Conservation (phyloP, 192 early-diverging fungal species). For the Thamnidium elegans region DNA sequence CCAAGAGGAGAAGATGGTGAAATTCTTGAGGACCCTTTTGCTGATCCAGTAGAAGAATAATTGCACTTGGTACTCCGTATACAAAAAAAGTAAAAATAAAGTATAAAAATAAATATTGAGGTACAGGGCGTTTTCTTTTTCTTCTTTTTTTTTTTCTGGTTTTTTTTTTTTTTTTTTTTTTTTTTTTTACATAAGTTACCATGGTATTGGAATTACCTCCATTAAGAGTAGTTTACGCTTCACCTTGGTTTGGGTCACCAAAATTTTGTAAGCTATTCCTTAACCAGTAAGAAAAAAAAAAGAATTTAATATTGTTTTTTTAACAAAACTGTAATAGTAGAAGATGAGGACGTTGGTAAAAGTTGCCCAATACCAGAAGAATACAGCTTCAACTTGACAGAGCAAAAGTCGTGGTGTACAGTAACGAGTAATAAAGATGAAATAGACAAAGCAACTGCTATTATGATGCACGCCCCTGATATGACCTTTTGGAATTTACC, state of each 20-base stretch:
- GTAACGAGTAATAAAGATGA: not conserved
- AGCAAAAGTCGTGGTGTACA: slow-evolving; percentile 14
- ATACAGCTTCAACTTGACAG: slow-evolving; percentile 9
- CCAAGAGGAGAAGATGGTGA: no score
- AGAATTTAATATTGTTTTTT: not conserved
- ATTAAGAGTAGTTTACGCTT: slow-evolving; percentile 13
- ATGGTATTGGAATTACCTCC: slow-evolving; percentile 12
- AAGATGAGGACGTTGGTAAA: slow-evolving; percentile 7
- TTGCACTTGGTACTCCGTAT: not conserved
- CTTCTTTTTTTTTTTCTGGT: not conserved
- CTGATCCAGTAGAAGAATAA: slow-evolving; percentile 3
- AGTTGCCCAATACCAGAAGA: slow-evolving; percentile 13
- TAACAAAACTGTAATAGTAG: slow-evolving; percentile 5
- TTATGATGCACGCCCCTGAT: slow-evolving; percentile 22
- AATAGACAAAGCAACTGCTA: slow-evolving; percentile 1
- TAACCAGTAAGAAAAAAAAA: not conserved
- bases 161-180: not conserved
- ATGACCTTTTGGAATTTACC: not conserved
- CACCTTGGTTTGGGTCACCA: slow-evolving; percentile 8
- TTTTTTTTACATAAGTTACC: no score
- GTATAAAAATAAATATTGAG: no score
- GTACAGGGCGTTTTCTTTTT: no score
- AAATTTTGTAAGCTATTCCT: slow-evolving; percentile 11
- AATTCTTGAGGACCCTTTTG: slow-evolving; percentile 8
- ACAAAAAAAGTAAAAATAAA: no score